These are phyloP conservation scores for Trametes coccinea DNA, from an alignment of 768 basidiomycete genomes.

Conservation along the genomic window DNA sequence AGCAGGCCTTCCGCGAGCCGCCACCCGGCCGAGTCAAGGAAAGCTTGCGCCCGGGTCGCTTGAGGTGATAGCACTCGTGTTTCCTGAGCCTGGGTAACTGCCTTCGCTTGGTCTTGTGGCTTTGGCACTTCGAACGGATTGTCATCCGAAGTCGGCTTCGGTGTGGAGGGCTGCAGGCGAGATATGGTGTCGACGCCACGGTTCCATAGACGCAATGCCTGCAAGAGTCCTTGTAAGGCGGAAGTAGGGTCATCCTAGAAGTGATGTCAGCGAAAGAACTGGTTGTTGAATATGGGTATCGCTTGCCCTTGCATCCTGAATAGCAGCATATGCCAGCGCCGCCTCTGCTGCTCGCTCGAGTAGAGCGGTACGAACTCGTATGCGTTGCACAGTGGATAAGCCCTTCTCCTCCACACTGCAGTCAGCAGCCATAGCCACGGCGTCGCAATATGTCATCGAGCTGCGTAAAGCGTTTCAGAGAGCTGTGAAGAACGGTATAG, in stretches of 20 bases:
- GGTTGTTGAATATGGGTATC: no score
- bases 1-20: conserved; percentile 72
- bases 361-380: conserved; percentile 55
- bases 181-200: conserved; percentile 70
- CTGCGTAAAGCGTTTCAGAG: conserved; percentile 30
- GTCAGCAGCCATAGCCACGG: conserved; percentile 46
- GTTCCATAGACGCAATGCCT: conserved; percentile 78
- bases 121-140: conserved; percentile 61
- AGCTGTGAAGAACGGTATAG: no score
- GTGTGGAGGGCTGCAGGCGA: conserved; percentile 50
- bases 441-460: conserved; percentile 60
- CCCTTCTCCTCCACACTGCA: conserved; percentile 47
- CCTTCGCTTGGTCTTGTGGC: conserved; percentile 17
- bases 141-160: conserved; percentile 31
- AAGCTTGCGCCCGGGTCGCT: conserved; percentile 31
- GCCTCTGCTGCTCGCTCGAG: conserved; percentile 77
- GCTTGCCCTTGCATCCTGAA: conserved; percentile 61
- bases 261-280: neutral
- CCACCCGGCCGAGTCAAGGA: conserved; percentile 69
- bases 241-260: conserved; percentile 60
- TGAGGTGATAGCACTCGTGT: conserved; percentile 14
- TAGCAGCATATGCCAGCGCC: conserved; percentile 61
- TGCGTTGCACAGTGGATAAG: conserved; percentile 53
- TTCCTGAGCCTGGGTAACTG: conserved; percentile 3
- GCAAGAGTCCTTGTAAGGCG: conserved; percentile 59